A percentile compares a stretch with the other conserved stretches of the same genome.
Conservation (phyloP, 2,329 filamentous ascomycete genomes). For the Fusarium bulbicola region DNA sequence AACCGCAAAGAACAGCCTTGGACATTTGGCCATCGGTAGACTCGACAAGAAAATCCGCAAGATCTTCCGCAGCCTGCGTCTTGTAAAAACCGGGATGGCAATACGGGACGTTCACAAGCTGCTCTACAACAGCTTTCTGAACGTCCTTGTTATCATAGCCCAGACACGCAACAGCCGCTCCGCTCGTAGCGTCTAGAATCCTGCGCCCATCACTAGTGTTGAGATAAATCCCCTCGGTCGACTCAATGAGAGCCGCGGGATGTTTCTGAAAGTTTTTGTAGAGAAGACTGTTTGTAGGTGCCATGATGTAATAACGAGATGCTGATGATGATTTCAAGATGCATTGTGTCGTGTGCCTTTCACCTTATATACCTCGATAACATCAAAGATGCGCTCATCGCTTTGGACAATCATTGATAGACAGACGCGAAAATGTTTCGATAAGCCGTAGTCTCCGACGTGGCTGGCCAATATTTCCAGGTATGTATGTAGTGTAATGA, state of each 20-base stretch:
- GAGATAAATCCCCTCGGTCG: slow-evolving; percentile 27
- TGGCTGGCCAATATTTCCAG: background rate
- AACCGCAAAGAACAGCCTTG: slow-evolving; percentile 34
- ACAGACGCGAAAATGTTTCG: background rate
- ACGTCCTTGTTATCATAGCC: slow-evolving; percentile 37
- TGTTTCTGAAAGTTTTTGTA: slow-evolving; percentile 41
- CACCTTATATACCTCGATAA: slow-evolving; percentile 5
- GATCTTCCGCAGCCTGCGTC: slow-evolving; percentile 28
- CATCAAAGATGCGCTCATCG: background rate
- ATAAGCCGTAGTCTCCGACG: background rate
- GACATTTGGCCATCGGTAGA: slow-evolving; percentile 32
- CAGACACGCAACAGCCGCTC: slow-evolving; percentile 37
- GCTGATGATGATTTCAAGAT: background rate
- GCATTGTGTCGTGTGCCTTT: background rate
- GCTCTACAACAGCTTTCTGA: slow-evolving; percentile 32
- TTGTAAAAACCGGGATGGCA: slow-evolving; percentile 38
- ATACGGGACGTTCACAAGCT: slow-evolving; percentile 30
- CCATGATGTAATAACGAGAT: slow-evolving; percentile 9
- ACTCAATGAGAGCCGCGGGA: slow-evolving; percentile 34
- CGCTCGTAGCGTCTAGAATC: slow-evolving; percentile 39
- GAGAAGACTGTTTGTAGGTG: slow-evolving; percentile 33
- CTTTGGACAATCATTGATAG: background rate
- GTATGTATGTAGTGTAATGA: background rate
- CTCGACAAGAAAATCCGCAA: slow-evolving; percentile 33
- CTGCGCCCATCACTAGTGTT: slow-evolving; percentile 33